Evolutionary conservation across 2,329 filamentous ascomycete genomes (phyloP), one percentile per base, ranked within the genome.

Genomic region (Fusarium devonianum): DNA sequence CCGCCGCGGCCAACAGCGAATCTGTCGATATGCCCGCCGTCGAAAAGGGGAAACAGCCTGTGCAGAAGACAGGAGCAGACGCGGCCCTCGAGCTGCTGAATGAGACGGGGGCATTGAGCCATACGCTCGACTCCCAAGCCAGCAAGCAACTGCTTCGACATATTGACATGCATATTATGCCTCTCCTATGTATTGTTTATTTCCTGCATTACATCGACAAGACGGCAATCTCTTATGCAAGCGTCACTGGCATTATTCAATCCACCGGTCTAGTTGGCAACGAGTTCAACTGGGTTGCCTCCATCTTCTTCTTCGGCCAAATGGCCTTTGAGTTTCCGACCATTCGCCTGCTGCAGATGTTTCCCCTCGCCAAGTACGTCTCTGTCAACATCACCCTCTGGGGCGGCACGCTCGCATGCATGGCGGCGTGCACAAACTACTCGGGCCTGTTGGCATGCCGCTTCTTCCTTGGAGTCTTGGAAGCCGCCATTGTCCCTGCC

Each of bases 271-370:
- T 78, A 0, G 61, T 65, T 4, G 76, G 71, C 4, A 74, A 71
- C 25, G 66, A 73, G 39, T 78, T 76, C 56, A 75, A 73, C 32
- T 77, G 76, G 71, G 68, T 60, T 11, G 56, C 56, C 4, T 60
- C 58, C 17, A 56, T 60, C 11, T 63, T 62, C 54, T 70, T 70
- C 54, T 71, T 71, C 18, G 69, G 68, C 1, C 68, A 72, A 17
- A 56, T 73, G 4, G 65, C 68, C 0, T 72, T 74, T 19, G 68
- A 73, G 26, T 75, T 72, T 8, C 73, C 73, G 0, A 72, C 69
- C 0, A 68, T 71, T 18, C 65, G 71, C 1, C 58, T 75, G 6
- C 63, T 75, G 11, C 72, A 73, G 38, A 45, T 67, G 5, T 73
- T 75, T 17, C 72, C 72, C 7, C 53, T 74, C 10, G 71, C 70